Percentiles rank a stretch among this genome's conserved stretches.
phyloP scores from a whole-genome alignment of 2,329 filamentous ascomycete genomes.

The Amauroascus verrucosus region DNA sequence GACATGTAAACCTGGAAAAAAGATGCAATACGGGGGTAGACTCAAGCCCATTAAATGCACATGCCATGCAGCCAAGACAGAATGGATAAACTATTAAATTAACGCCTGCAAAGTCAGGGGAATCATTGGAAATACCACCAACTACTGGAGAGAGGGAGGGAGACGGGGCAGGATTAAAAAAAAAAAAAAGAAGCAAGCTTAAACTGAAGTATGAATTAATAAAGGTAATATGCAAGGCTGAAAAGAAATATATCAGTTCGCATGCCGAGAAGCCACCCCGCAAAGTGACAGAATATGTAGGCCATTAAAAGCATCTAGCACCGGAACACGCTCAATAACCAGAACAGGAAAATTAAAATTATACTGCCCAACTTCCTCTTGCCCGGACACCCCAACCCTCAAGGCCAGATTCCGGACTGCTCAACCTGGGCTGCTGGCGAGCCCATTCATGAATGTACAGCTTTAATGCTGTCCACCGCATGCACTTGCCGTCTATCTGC shows the following conservation, averaged over 20 bases:
- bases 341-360: slow-evolving; percentile 10
- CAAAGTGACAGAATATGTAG: neutral
- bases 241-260: neutral
- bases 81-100: neutral
- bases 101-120: neutral
- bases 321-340: too few species aligned
- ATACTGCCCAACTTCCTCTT: slow-evolving; percentile 62
- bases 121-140: too few species aligned
- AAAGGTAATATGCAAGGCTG: neutral
- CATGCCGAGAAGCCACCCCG: neutral
- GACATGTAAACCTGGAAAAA: neutral
- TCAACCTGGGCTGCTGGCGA: slow-evolving; percentile 67
- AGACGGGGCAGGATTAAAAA: too few species aligned
- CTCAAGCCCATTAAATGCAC: neutral
- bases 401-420: slow-evolving; percentile 43
- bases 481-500: slow-evolving; percentile 43
- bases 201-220: neutral
- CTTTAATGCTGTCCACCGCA: slow-evolving; percentile 74
- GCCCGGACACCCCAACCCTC: slow-evolving; percentile 56
- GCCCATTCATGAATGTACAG: slow-evolving; percentile 85
- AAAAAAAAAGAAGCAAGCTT: too few species aligned
- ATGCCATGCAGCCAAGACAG: neutral
- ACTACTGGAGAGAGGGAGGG: too few species aligned
- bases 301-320: too few species aligned
- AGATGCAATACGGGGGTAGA: too few species aligned